Base-by-base conservation (phyloP, 2,329 filamentous ascomycete species). In the Zopfia rhizophila region DNA sequence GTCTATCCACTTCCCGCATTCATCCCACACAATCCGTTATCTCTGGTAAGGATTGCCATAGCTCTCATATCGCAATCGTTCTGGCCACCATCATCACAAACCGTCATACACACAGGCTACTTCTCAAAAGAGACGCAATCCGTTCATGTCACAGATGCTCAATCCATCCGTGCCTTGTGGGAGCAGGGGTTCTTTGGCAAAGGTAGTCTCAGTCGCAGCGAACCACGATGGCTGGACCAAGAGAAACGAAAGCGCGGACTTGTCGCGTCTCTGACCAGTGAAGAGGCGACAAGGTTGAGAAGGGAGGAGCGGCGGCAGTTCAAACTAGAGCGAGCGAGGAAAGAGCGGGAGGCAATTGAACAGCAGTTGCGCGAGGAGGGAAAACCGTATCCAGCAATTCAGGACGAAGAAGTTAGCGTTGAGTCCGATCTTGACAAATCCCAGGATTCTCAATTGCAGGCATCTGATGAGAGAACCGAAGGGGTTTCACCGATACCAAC, bases 151-250 rank as follows among this genome's bases (percentile, higher is more conserved):
- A 90, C 85, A 13, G 88, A 97, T 68, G 78, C 85, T 18, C 79
- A 80, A 43, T 87, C 90, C 3, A 87, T 95, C 52, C 82, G 88
- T 42, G 90, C 87, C 1, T 74, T 99, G 17, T 99, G 95, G 94
- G 90, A 96, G 72, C 90, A 95, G 75, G 94, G 94, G 4, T 99
- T 99, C 74, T 99, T 93, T 72, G 95, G 95, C 35, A 97, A 97
- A 72, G 94, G 94, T 31, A 93, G 80, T 60, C 77, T 97, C 47
- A 97, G 92, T 75, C 85, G 95, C 61, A 97, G 92, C 78, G 93
- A 99, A 70, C 93, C 93, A 3, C 94, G 86, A 58, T 99, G 94
- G 94, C 72, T 96, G 38, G 89, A 89, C 55, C 82, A 89, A 53
- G 91, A 96, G 72, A 88, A 90, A 70, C 85, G 87, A 19, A 82